Percentiles rank a stretch among this genome's conserved stretches.
Evolutionary conservation across 495 filamentous ascomycete genomes (phyloP).

Genomic region (Penicillium waksmanii): DNA sequence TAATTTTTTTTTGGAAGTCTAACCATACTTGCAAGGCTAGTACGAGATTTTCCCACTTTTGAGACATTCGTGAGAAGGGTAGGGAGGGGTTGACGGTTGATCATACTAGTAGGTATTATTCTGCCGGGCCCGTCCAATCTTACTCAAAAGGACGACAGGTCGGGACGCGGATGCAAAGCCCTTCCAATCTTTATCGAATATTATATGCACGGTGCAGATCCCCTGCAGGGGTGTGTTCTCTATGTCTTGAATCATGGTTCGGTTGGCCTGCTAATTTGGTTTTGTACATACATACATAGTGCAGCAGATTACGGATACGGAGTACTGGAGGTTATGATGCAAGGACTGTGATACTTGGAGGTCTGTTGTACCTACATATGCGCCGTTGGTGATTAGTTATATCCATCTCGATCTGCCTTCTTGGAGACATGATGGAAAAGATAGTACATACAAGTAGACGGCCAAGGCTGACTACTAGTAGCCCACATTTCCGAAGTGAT

Average conservation of each 20-base stretch:
- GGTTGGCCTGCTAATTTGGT: slow-evolving; percentile 3
- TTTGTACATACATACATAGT: not conserved
- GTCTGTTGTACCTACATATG: too few relatives aligned
- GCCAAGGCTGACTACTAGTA: not conserved
- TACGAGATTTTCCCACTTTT: not conserved
- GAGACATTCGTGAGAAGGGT: slow-evolving; percentile 2
- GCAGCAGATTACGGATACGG: too few relatives aligned
- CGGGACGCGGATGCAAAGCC: slow-evolving; percentile 7
- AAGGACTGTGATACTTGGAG: too few relatives aligned
- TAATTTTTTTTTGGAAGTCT: not conserved
- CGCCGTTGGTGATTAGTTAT: too few relatives aligned
- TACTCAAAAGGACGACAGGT: not conserved
- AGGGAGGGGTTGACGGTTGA: not conserved
- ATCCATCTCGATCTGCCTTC: too few relatives aligned
- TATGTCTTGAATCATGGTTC: slow-evolving; percentile 16
- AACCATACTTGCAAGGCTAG: not conserved
- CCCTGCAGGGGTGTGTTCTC: slow-evolving; percentile 26
- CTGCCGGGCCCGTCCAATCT: not conserved
- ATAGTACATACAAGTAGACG: too few relatives aligned
- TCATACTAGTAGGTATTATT: not conserved
- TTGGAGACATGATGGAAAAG: too few relatives aligned
- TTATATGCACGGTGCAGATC: slow-evolving; percentile 28
- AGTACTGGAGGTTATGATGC: too few relatives aligned
- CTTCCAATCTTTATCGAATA: slow-evolving; percentile 25
- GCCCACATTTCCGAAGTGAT: not conserved